A percentile compares a stretch with the other conserved stretches of the same genome.
Conservation (phyloP, 805 yeast genomes). For the Debaryomyces prosopidis region DNA sequence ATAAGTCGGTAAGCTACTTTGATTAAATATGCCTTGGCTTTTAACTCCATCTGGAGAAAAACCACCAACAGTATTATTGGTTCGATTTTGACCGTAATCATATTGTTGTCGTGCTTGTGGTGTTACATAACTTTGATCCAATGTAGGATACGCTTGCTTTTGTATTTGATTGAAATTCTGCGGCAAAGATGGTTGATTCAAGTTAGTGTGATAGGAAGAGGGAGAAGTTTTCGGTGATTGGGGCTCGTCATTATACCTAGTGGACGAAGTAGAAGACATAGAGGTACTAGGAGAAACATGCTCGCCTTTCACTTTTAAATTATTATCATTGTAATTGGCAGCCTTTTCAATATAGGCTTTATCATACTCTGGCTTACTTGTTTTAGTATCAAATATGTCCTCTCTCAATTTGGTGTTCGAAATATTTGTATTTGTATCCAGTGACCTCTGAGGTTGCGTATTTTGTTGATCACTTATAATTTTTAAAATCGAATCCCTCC, state of each 20-base stretch:
- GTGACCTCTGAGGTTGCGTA: conserved; percentile 8
- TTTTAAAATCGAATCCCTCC: conserved; percentile 41
- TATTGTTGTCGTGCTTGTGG: neutral
- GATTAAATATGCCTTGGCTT: neutral
- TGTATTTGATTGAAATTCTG: conserved; percentile 18
- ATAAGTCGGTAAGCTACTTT: conserved; percentile 10
- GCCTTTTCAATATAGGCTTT: conserved; percentile 7
- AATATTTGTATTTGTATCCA: conserved; percentile 7
- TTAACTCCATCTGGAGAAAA: neutral
- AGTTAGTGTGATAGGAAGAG: conserved; percentile 7
- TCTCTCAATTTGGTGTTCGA: conserved; percentile 30
- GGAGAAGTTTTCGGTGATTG: conserved; percentile 45
- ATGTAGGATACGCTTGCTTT: conserved; percentile 13
- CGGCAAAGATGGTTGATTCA: conserved; percentile 9
- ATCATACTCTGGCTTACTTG: conserved; percentile 1
- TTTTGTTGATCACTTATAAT: conserved; percentile 34
- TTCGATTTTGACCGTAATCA: neutral
- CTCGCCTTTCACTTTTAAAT: conserved; percentile 7
- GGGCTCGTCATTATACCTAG: conserved; percentile 32
- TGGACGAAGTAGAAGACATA: conserved; percentile 31
- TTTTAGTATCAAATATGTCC: conserved; percentile 34
- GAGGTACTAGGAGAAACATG: conserved; percentile 39
- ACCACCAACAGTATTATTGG: neutral
- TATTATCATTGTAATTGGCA: neutral
- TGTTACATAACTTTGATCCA: neutral